Evolutionary conservation across 345 rosid species (phyloP), one percentile per base, ranked within the genome.

Genomic region (Salix exigua): DNA sequence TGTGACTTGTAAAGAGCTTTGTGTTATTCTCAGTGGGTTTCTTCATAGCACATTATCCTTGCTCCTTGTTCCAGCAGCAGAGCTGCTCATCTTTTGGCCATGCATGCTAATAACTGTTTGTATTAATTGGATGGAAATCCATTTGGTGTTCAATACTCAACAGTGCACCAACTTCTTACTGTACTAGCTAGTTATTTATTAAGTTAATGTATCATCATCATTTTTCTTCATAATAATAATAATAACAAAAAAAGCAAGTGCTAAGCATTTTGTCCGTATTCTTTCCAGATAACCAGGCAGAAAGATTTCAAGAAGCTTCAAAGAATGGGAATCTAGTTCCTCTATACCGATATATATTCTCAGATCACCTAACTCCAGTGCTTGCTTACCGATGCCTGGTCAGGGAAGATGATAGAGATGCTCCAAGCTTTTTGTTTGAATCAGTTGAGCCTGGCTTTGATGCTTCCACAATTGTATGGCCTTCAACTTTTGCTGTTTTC

Each of bases 371-470:
- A 33, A 95, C 98, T 73, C 99, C 97, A 0, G 92, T 95, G 78
- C 84, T 95, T 17, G 98, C 97, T 2, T 93, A 93, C 75, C 84
- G 99, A 42, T 95, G 98, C 80, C 83, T 93, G 80, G 98, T 95
- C 25, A 91, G 89, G 86, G 96, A 95, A 81, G 99, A 95, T 68
- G 99, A 95, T 53, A 85, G 97, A 78, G 98, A 95, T 75, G 96
- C 99, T 80, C 98, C 99, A 0, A 95, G 98, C 83, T 95, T 95
- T 86, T 79, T 95, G 83, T 91, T 89, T 6, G 99, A 95, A 81
- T 90, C 97, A 1, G 99, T 91, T 23, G 93, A 95, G 84, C 96
- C 94, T 78, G 96, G 97, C 80, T 68, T 81, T 6, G 82, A 81
- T 80, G 88, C 82, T 78, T 90, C 97, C 61, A 93, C 82, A 64